A percentile compares a stretch with the other conserved stretches of the same genome.
These are phyloP conservation scores for Magnusiomyces sp. DNA, from an alignment of 1,139 yeast genomes.

Conservation along the genomic window DNA sequence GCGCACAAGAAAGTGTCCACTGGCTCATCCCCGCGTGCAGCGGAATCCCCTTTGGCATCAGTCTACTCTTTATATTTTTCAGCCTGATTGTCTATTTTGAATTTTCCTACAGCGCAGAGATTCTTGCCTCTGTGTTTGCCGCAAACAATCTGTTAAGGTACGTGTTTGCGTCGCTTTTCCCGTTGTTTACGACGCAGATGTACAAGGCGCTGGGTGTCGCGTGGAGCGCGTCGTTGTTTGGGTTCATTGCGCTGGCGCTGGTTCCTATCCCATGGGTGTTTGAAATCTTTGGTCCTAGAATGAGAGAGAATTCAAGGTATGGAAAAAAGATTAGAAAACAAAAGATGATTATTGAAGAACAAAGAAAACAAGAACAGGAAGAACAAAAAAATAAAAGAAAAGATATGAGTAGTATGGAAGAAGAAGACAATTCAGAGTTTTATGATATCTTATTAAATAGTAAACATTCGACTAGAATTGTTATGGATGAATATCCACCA, in stretches of 20 bases:
- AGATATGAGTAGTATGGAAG: background rate
- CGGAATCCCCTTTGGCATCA: constrained; percentile 41
- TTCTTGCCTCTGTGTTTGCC: constrained; percentile 72
- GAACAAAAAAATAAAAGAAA: background rate
- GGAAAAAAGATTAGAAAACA: background rate
- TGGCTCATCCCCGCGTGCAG: constrained; percentile 64
- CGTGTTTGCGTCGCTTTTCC: constrained; percentile 64
- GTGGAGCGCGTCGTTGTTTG: constrained; percentile 59
- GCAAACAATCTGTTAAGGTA: constrained; percentile 68
- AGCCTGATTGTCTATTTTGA: constrained; percentile 53
- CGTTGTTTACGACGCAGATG: constrained; percentile 58
- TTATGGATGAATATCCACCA: no score
- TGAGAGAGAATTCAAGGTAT: constrained; percentile 38
- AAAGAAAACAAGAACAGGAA: background rate
- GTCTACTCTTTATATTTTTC: constrained; percentile 57
- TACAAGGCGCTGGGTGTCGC: constrained; percentile 45
- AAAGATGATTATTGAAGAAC: background rate
- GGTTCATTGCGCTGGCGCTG: constrained; percentile 46
- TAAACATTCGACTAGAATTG: no score
- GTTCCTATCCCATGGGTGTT: constrained; percentile 61
- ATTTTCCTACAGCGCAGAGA: constrained; percentile 40
- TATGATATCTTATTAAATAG: no score
- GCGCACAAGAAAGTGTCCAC: constrained; percentile 36
- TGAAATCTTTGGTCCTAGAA: constrained; percentile 44
- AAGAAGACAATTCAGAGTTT: no score